Base-by-base conservation (phyloP, 371 early-diverging fungal species). In the Mucor indicus region DNA sequence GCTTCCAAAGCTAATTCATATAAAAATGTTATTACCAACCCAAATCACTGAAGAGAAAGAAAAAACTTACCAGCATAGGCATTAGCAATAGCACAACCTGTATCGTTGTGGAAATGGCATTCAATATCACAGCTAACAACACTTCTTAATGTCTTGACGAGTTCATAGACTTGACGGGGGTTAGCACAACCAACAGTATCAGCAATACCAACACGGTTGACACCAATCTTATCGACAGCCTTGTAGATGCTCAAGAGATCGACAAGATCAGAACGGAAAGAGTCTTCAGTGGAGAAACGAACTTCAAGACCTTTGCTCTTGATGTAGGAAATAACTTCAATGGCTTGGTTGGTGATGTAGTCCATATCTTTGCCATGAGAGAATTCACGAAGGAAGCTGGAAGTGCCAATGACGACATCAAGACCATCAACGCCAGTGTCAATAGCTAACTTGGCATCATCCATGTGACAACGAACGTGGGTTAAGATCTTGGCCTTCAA, bases 291-390 rank as follows among this genome's bases (percentile, higher is more conserved):
- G 21, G 93, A 93, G 78, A 97, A 97, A 39, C 98, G 87, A 30
- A 97, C 96, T 73, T 97, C 98, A 13, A 94, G 79, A 24, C 95
- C 95, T 75, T 91, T 86, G 66, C 82, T 77, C 80, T 95, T 92
- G 84, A 97, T 91, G 69, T 84, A 97, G 50, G 80, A 81, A 62
- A 95, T 91, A 15, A 97, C 98, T 67, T 97, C 94, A 36, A 85
- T 91, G 12, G 98, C 98, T 60, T 89, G 84, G 63, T 89, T 75
- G 70, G 89, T 89, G 51, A 97, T 95, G 62, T 91, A 91, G 21
- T 91, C 89, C 93, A 97, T 97, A 67, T 93, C 92, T 75, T 97
- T 97, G 56, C 98, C 98, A 64, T 96, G 98, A 42, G 95, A 95
- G 76, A 93, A 93, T 66, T 95, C 93, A 42, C 96, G 87, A 40